phyloP scores from a whole-genome alignment of 345 rosid genomes.

The Triadica sebifera region DNA sequence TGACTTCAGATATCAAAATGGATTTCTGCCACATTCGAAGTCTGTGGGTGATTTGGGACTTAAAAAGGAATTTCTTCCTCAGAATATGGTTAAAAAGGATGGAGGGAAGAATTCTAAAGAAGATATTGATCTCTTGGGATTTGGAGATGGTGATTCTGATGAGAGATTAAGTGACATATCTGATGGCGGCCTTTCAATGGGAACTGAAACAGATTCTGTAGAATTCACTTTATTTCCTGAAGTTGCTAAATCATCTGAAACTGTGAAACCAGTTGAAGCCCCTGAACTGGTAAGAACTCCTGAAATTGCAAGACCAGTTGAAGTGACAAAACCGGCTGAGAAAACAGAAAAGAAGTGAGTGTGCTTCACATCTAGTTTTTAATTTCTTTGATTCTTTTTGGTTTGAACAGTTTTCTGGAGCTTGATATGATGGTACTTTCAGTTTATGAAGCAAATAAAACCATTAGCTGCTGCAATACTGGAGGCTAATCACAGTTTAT shows the following conservation, averaged over 20 bases:
- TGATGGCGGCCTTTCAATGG: slow-evolving; percentile 86
- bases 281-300: background rate
- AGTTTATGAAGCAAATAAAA: background rate
- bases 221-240: slow-evolving; percentile 82
- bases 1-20: slow-evolving; percentile 38
- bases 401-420: background rate
- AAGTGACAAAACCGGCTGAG: slow-evolving; percentile 28
- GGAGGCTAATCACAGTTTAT: background rate
- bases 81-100: slow-evolving; percentile 27
- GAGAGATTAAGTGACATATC: slow-evolving; percentile 95
- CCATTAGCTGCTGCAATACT: background rate
- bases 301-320: slow-evolving; percentile 3
- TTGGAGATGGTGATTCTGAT: slow-evolving; percentile 68
- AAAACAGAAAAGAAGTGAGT: slow-evolving; percentile 50
- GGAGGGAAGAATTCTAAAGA: slow-evolving; percentile 44
- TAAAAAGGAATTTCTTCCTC: slow-evolving; percentile 1
- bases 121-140: slow-evolving; percentile 68
- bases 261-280: slow-evolving; percentile 12
- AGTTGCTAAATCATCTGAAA: slow-evolving; percentile 39
- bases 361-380: background rate
- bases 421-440: background rate
- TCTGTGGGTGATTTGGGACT: slow-evolving; percentile 19
- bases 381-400: background rate
- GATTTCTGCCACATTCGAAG: slow-evolving; percentile 34
- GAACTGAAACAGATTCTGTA: slow-evolving; percentile 84